Evolutionary conservation across 1,284 basidiomycete genomes (phyloP), one percentile per base, ranked within the genome.

Genomic region (Pyrrhoderma lamaoense): DNA sequence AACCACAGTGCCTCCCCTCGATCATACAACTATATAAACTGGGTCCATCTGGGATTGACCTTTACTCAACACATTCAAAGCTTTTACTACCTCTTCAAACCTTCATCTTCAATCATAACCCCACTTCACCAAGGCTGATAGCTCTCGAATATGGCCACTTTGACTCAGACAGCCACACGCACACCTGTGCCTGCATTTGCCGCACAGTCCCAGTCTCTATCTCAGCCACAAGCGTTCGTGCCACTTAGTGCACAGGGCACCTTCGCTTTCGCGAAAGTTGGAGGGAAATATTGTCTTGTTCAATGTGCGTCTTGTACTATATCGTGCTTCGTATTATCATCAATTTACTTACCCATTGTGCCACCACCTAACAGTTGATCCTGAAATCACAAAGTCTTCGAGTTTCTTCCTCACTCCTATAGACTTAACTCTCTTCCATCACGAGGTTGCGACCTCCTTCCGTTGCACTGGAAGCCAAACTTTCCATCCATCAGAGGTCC

Each of bases 391-490:
- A 45, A 45, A 35, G 42, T 22, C 58, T 61, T 59, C 58, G 31
- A 52, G 57, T 34, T 45, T 55, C 35, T 49, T 58, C 38, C 57
- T 68, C 45, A 59, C 62, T 55, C 59, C 58, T 8, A 59, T 68
- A 18, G 65, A 67, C 59, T 63, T 66, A 25, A 51, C 61, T 39
- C 60, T 70, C 48, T 70, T 68, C 60, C 63, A 65, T 23, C 69
- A 70, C 62, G 68, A 70, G 49, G 70, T 71, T 62, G 67, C 69
- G 59, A 69, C 66, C 49, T 65, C 67, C 56, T 71, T 70, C 65
- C 67, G 69, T 40, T 70, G 64, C 58, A 67, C 68, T 34, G 65
- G 69, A 55, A 58, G 59, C 45, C 59, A 66, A n/a, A 58, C 59
- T 25, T 56, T 71, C 23, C 68, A 69, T 56, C 66, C 68, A 23